These are phyloP conservation scores for Camellia japonica DNA, from an alignment of 148 eudicot genomes.

Conservation along the genomic window DNA sequence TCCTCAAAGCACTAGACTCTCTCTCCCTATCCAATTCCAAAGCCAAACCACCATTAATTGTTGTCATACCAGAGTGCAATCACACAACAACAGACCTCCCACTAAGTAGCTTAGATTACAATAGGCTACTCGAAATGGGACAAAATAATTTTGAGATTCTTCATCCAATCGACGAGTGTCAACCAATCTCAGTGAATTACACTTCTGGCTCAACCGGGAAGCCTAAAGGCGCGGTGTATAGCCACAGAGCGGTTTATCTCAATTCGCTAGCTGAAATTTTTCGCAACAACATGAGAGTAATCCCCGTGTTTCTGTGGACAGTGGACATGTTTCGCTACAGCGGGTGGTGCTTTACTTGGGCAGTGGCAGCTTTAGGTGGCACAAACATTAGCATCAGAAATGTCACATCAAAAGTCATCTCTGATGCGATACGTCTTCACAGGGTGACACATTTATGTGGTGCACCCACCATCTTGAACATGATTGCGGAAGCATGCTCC, in stretches of 20 bases:
- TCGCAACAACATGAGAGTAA: conserved; percentile 15
- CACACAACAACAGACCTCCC: not conserved
- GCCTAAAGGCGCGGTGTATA: conserved; percentile 39
- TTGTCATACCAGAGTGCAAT: conserved; percentile 20
- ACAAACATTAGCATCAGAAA: conserved; percentile 53
- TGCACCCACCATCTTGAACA: conserved; percentile 55
- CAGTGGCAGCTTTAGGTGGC: conserved; percentile 64
- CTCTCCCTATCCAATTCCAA: not conserved
- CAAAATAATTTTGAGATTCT: conserved; percentile 16
- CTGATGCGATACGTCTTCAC: conserved; percentile 32
- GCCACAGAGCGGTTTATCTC: conserved; percentile 36
- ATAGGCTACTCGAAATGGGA: conserved; percentile 26
- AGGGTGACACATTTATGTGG: conserved; percentile 63
- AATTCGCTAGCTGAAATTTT: conserved; percentile 28
- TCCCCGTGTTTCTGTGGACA: conserved; percentile 34
- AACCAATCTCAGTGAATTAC: conserved; percentile 35
- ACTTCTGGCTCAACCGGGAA: conserved; percentile 46
- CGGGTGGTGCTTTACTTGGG: conserved; percentile 67
- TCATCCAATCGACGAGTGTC: conserved; percentile 22
- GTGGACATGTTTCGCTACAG: conserved; percentile 47
- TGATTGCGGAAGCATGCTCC: conserved; percentile 32
- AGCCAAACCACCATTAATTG: conserved; percentile 6
- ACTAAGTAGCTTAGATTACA: conserved; percentile 12
- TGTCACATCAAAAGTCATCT: conserved; percentile 40
- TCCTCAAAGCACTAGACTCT: conserved; percentile 11